Evolutionary conservation across 306 rosid genomes (phyloP), one percentile per base, ranked within the genome.

Genomic region (Astragalus glycyphyllos): DNA sequence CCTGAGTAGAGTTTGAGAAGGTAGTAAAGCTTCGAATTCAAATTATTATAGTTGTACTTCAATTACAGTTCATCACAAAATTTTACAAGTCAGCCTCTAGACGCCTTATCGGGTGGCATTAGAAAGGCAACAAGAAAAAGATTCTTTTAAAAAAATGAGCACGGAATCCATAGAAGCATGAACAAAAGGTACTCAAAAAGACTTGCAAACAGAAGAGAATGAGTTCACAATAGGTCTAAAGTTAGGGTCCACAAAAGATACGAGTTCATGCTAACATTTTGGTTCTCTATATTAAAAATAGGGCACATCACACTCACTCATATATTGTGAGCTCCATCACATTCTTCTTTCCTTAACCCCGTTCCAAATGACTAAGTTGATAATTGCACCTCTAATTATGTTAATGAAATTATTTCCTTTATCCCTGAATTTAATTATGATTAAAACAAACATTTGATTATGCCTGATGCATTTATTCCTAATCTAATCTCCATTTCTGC

Each of bases 1-100:
- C 98, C 96, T 92, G 84, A 17, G 74, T 45, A 44, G 72, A 44
- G 77, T 23, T 77, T 26, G 68, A 51, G 65, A 75, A 71, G 5
- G 38, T 32, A 58, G 58, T 29, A 2, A 51, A 66, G 59, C 26
- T 50, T 65, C 71, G 17, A 70, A 23, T 32, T 51, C 37, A 53
- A 31, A 58, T 51, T 71, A 60, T 23, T 46, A 11, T 53, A 66
- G 9, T 20, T 13, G 56, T n/a, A 53, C 23, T 66, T 34, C 26
- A 61, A n/a, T 81, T 58, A 29, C 34, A 53, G 6, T 55, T 17
- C 40, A 60, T 61, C 26, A 62, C 65, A 48, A 26, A 57, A 44
- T 8, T 74, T 65, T 26, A 42, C 31, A 58, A 68, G 44, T 50
- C 35, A 48, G 58, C 34, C 49, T 51, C 51, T 8, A 42, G 48